Conservation (phyloP, 306 rosid genomes). For the Cicer pinnatifidum region DNA sequence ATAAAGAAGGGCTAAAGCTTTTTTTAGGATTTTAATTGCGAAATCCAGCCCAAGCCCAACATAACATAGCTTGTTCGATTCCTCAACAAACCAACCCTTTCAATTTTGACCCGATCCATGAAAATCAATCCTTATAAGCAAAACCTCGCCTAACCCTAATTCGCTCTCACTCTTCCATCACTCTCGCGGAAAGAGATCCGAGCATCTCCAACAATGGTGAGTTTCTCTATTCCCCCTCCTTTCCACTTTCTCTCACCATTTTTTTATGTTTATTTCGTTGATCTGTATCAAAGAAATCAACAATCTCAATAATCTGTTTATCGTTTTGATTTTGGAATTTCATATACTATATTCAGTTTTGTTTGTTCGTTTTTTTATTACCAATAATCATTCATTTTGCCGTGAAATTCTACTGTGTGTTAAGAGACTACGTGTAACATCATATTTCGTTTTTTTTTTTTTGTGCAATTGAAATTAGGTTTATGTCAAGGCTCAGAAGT, state of each 20-base stretch:
- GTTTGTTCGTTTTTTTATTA: not conserved
- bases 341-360: not conserved
- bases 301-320: not conserved
- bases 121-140: not conserved
- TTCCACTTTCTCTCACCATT: too few relatives aligned
- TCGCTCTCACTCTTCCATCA: not conserved
- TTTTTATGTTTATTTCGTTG: not conserved
- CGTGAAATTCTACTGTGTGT: not conserved
- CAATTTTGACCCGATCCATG: conserved; percentile 11
- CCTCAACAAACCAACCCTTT: not conserved
- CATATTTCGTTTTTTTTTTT: not conserved
- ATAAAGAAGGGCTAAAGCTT: too few relatives aligned
- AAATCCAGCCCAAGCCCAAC: conserved; percentile 2
- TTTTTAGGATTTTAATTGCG: too few relatives aligned
- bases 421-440: not conserved
- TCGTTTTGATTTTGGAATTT: not conserved
- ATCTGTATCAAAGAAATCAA: not conserved
- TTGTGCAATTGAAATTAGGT: conserved; percentile 21
- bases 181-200: conserved; percentile 21
- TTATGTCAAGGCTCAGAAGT: conserved; percentile 48
- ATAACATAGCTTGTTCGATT: too few relatives aligned
- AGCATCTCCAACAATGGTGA: conserved; percentile 41
- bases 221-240: not conserved
- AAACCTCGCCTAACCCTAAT: conserved; percentile 38
- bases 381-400: not conserved